A percentile compares a stretch with the other conserved stretches of the same genome.
Conservation (phyloP, 495 filamentous ascomycete species). For the Neurospora sp. region DNA sequence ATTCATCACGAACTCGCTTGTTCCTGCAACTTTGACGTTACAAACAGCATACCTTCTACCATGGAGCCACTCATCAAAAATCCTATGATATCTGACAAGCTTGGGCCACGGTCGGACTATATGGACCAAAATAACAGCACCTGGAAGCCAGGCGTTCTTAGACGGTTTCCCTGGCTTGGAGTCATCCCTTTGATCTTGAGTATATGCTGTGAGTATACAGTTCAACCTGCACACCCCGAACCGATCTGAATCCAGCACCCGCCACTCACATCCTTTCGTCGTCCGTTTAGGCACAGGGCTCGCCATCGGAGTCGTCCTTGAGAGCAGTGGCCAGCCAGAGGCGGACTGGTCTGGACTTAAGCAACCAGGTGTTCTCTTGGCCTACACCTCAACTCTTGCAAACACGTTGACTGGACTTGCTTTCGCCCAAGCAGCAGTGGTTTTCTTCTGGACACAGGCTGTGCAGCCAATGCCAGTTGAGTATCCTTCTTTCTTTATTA, state of each 20-base stretch:
- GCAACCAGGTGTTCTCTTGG: not conserved
- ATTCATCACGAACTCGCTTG: no score
- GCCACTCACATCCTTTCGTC: not conserved
- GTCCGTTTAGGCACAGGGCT: not conserved
- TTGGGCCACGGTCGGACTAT: not conserved
- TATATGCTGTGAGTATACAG: not conserved
- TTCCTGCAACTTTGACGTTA: not conserved
- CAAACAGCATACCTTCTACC: not conserved
- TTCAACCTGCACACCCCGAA: not conserved
- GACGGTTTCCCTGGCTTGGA: not conserved
- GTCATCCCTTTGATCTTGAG: not conserved
- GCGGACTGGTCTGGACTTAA: not conserved
- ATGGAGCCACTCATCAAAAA: not conserved
- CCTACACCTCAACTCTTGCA: not conserved
- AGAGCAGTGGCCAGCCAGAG: not conserved
- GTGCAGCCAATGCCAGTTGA: not conserved
- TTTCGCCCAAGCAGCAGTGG: not conserved
- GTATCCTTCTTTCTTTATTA: not conserved
- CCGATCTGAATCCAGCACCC: not conserved
- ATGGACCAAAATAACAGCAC: not conserved
- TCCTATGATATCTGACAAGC: not conserved
- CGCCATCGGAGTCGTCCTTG: not conserved
- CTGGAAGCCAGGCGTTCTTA: not conserved
- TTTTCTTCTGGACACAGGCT: not conserved
- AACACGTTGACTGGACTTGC: not conserved